phyloP scores from a whole-genome alignment of 164 flowering plant genomes.

The Nymphaea thermarum region DNA sequence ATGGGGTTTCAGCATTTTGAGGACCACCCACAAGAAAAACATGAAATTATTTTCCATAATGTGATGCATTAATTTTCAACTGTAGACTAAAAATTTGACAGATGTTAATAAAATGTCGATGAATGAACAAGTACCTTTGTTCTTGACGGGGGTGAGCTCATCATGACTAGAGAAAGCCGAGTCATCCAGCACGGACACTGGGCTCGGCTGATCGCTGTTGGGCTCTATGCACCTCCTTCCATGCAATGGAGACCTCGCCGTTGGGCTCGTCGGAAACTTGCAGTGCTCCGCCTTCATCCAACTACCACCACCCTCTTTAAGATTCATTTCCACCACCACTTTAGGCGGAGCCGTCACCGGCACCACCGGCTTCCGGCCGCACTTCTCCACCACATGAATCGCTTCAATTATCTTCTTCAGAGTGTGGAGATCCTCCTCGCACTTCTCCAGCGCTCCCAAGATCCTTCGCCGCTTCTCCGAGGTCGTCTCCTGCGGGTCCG shows the following conservation, averaged over 20 bases:
- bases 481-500: slow-evolving; percentile 8
- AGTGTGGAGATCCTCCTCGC: slow-evolving; percentile 62
- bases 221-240: slow-evolving; percentile 12
- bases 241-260: neutral
- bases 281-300: neutral
- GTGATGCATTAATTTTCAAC: too few relatives aligned
- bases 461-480: slow-evolving; percentile 50
- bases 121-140: neutral
- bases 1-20: too few relatives aligned
- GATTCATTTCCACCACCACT: neutral
- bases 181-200: slow-evolving; percentile 40
- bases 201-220: slow-evolving; percentile 40
- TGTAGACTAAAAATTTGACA: too few relatives aligned
- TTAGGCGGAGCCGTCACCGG: neutral
- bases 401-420: slow-evolving; percentile 54
- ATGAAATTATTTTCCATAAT: too few relatives aligned
- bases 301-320: slow-evolving; percentile 1
- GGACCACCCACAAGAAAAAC: too few relatives aligned
- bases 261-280: neutral
- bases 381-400: slow-evolving; percentile 17
- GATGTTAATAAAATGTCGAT: too few relatives aligned
- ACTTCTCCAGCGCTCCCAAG: slow-evolving; percentile 58
- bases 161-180: neutral
- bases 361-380: neutral
- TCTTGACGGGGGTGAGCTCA: neutral